A percentile compares a stretch with the other conserved stretches of the same genome.
phyloP scores from a whole-genome alignment of 1,139 yeast genomes.

The Sugiyamaella xylanicola region DNA sequence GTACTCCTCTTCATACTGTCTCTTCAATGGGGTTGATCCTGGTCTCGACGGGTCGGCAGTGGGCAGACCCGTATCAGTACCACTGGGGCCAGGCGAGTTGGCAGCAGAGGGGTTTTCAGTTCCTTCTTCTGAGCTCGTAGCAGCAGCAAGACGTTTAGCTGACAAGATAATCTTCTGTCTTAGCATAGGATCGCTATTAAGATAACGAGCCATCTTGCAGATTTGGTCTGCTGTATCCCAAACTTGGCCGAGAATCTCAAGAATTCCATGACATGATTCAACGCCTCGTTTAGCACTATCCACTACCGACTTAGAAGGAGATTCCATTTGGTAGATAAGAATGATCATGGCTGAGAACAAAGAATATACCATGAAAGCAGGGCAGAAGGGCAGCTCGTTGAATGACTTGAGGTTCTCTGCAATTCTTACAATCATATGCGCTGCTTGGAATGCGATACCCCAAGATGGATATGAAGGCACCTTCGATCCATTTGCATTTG shows the following conservation, averaged over 20 bases:
- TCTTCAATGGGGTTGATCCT: constrained; percentile 8
- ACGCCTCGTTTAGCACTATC: constrained; percentile 63
- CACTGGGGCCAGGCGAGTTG: constrained; percentile 9
- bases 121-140: constrained; percentile 14
- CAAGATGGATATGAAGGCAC: constrained; percentile 71
- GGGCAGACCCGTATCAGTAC: constrained; percentile 1
- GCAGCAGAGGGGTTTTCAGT: constrained; percentile 10
- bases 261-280: constrained; percentile 53
- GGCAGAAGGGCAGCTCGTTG: constrained; percentile 56
- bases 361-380: constrained; percentile 56
- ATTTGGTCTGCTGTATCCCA: constrained; percentile 48
- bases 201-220: constrained; percentile 38
- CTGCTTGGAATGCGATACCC: constrained; percentile 86
- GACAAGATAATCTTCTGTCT: constrained; percentile 38
- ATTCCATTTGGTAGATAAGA: constrained; percentile 73
- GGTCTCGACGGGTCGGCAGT: not conserved
- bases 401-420: constrained; percentile 59
- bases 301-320: constrained; percentile 57
- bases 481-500: constrained; percentile 41
- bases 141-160: constrained; percentile 28
- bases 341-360: constrained; percentile 71
- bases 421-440: constrained; percentile 74
- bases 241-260: constrained; percentile 54
- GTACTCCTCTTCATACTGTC: constrained; percentile 15
- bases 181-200: constrained; percentile 36